phyloP scores from a whole-genome alignment of 2,329 filamentous ascomycete species.

The Zasmidium angulare region DNA sequence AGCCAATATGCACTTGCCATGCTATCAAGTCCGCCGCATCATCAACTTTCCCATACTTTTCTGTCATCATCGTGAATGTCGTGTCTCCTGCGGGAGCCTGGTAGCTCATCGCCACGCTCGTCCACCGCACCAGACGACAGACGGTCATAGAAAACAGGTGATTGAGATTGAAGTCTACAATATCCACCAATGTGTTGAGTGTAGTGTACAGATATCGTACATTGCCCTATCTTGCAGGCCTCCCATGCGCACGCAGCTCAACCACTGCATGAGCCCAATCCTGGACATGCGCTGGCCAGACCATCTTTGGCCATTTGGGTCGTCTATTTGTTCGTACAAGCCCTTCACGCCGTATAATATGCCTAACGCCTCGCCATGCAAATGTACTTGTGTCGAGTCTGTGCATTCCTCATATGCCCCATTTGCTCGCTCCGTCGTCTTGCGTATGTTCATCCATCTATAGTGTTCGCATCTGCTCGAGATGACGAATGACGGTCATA shows the following conservation, averaged over 20 bases:
- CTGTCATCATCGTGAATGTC: background rate
- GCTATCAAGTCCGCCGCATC: slow-evolving; percentile 17
- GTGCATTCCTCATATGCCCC: no score
- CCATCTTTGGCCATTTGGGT: background rate
- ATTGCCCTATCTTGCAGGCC: background rate
- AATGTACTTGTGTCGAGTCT: background rate
- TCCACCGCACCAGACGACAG: no score
- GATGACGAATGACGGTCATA: slow-evolving; percentile 77
- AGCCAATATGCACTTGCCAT: slow-evolving; percentile 23
- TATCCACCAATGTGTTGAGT: background rate
- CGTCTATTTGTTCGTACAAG: background rate
- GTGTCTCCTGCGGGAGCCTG: no score
- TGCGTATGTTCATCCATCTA: background rate
- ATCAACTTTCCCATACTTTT: background rate
- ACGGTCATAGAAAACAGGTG: no score
- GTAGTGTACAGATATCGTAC: slow-evolving; percentile 7
- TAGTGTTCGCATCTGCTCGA: slow-evolving; percentile 59
- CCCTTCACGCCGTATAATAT: slow-evolving; percentile 17
- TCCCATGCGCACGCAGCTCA: background rate
- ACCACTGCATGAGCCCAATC: background rate
- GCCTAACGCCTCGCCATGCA: background rate
- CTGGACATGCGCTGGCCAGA: background rate
- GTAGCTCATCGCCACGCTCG: no score
- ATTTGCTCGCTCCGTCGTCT: background rate
- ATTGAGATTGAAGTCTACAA: background rate